A percentile compares a stretch with the other conserved stretches of the same genome.
Conservation (phyloP, 208 protist genomes). For the Crithidia fasciculata region DNA sequence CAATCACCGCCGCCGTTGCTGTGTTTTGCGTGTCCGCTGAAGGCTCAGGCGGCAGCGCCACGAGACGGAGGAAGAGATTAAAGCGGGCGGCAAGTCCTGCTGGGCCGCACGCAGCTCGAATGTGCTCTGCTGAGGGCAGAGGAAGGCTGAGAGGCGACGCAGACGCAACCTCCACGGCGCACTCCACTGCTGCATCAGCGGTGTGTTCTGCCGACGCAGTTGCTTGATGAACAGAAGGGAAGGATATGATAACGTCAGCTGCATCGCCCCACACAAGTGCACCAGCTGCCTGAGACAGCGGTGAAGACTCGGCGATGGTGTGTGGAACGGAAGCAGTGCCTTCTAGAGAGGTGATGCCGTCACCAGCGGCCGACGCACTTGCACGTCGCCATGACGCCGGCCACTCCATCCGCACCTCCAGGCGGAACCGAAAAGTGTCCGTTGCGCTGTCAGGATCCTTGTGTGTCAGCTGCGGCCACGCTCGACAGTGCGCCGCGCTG, state of each 20-base stretch:
- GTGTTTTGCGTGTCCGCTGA: neutral
- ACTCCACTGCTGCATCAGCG: neutral
- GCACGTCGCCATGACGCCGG: slow-evolving; percentile 14
- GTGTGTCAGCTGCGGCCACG: slow-evolving; percentile 8
- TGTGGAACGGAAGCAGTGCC: too few species aligned
- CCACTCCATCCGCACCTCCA: slow-evolving; percentile 28
- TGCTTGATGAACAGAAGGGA: neutral
- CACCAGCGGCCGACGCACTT: neutral
- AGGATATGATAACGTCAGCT: neutral
- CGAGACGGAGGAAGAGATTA: slow-evolving; percentile 10
- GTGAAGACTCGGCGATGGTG: neutral
- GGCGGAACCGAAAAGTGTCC: neutral
- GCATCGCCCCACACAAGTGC: slow-evolving; percentile 15
- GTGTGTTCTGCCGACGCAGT: neutral
- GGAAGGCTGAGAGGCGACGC: slow-evolving; percentile 20
- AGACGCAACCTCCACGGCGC: neutral
- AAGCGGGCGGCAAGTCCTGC: slow-evolving; percentile 20
- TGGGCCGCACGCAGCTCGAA: slow-evolving; percentile 11
- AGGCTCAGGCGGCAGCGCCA: neutral
- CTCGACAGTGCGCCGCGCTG: neutral
- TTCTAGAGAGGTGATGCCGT: too few species aligned
- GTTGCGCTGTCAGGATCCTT: neutral
- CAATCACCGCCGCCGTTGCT: neutral
- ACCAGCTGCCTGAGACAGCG: neutral
- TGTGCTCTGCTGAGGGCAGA: slow-evolving; percentile 24